Percentiles rank a stretch among this genome's conserved stretches.
Evolutionary conservation across 208 protist genomes (phyloP).

Genomic region (Jaenimonas drosophilae): DNA sequence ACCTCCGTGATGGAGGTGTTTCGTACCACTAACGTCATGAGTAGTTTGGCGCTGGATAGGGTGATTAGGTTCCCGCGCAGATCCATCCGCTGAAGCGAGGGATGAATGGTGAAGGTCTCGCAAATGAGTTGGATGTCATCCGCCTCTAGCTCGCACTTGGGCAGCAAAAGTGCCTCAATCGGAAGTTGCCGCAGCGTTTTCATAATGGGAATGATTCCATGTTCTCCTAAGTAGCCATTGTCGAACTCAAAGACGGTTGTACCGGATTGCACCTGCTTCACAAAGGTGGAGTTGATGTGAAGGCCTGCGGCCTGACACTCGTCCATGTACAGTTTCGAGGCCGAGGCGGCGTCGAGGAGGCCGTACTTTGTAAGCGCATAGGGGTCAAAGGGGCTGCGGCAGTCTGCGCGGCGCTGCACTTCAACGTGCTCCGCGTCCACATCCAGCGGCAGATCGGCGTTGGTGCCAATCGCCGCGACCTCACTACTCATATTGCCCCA

Average conservation of each 20-base stretch:
- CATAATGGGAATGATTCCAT: conserved; percentile 59
- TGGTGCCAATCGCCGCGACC: too few species aligned
- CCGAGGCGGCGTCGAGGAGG: conserved; percentile 15
- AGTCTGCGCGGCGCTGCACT: too few species aligned
- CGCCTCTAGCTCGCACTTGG: conserved; percentile 25
- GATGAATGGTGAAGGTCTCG: conserved; percentile 38
- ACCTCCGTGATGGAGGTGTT: conserved; percentile 54
- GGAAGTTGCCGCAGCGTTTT: conserved; percentile 42
- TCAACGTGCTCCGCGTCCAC: too few species aligned
- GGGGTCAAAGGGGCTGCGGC: background rate
- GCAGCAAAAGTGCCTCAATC: conserved; percentile 37
- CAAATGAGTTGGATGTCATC: conserved; percentile 44
- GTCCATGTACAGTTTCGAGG: conserved; percentile 46
- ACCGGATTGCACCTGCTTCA: conserved; percentile 39
- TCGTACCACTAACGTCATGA: conserved; percentile 39
- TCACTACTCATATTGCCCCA: too few species aligned
- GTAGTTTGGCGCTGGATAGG: conserved; percentile 30
- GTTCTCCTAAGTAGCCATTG: conserved; percentile 71
- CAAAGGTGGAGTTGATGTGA: conserved; percentile 38
- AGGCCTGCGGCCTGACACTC: conserved; percentile 20
- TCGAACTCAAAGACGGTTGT: conserved; percentile 54
- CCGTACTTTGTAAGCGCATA: background rate
- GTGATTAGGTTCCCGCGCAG: conserved; percentile 50
- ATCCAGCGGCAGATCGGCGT: too few species aligned
- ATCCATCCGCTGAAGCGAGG: conserved; percentile 57